Base-by-base conservation (phyloP, 331 rosid genomes). In the Pyracantha coccinea region DNA sequence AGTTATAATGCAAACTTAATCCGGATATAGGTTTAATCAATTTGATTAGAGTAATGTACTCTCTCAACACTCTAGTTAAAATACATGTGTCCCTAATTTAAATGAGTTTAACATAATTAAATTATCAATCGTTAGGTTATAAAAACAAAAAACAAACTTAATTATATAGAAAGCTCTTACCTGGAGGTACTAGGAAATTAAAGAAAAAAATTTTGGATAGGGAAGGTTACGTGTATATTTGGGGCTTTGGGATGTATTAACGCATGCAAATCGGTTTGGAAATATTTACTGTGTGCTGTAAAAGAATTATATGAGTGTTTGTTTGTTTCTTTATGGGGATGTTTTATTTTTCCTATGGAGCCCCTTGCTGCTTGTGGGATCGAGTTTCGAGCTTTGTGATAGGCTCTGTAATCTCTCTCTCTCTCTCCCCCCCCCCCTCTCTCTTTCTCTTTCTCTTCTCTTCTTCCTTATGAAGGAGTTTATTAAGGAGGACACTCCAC, bases 321-420 rank as follows among this genome's bases (percentile, higher is more conserved):
- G n/a, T 91, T 90, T 92, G 96, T 94, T 93, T 87, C 83, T 85
- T 83, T 86, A 89, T 90, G 93, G 87, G 91, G 87, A 81, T 85
- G 78, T 86, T 86, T 81, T 83, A 63, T n/a, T 69, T n/a, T 69
- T 74, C 83, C 66, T 57, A 73, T 88, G 97, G 98, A 89, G 91
- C 98, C 98, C 98, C 88, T 89, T 28, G 80, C 78, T 76, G 84
- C 83, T 76, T 85, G 97, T 89, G 97, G 97, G 98, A 91, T 91
- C 93, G 84, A 85, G 88, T 87, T 88, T 81, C 84, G 75, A 89
- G 85, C 96, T 32, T 79, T 76, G 84, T 82, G 87, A 89, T 89
- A 88, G 97, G 93, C 78, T 81, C 86, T 29, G 66, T 64, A 16
- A 27, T 54, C 41, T 67, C 79, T 76, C 54, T 71, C 45, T 77